Evolutionary conservation across 805 yeast genomes (phyloP), one percentile per base, ranked within the genome.

Genomic region (Tetrapisispora pingtungensis): DNA sequence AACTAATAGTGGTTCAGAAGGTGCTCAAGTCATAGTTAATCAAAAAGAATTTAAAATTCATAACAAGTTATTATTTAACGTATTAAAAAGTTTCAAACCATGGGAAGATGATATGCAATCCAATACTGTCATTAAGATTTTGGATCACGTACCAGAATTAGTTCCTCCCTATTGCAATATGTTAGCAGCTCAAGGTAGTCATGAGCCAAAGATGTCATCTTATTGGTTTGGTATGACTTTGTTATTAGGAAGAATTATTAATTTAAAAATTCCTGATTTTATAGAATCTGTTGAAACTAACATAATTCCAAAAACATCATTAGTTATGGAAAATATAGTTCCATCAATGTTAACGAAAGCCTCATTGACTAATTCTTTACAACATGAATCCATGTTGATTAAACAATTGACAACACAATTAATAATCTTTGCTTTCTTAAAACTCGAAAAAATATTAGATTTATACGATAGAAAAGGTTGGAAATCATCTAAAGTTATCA

Each of bases 211-310:
- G 40, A 65, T 83, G 45, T 71, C 90, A 1, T 80, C 90, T 12
- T 86, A 83, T 66, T 89, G 94, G 88, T 70, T 87, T 39, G 84
- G 93, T 7, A 82, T 76, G 62, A 74, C 86, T 1, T 67, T 81
- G 22, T 60, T 86, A 2, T 64, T 81, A 37, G 70, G 80, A 1
- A 75, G 77, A 46, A 69, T 84, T 6, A 70, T 85, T n/a, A 69
- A 71, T 26, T 52, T 80, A 3, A 75, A 77, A 1, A 56, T 81
- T 7, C 87, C 93, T 0, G 50, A 48, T 10, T 59, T 63, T 7
- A 59, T 70, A 33, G 36, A 45, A 12, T 49, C 49, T 3, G 56
- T 58, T 20, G 56, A 62, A 30, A 48, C 59, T 20, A 56, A 60
- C 42, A 54, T 53, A 4, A 17, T 50, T 13, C 80, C 76, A 33